Evolutionary conservation across 2,329 filamentous ascomycete species (phyloP).

Genomic region (Drechslerella dactyloides): DNA sequence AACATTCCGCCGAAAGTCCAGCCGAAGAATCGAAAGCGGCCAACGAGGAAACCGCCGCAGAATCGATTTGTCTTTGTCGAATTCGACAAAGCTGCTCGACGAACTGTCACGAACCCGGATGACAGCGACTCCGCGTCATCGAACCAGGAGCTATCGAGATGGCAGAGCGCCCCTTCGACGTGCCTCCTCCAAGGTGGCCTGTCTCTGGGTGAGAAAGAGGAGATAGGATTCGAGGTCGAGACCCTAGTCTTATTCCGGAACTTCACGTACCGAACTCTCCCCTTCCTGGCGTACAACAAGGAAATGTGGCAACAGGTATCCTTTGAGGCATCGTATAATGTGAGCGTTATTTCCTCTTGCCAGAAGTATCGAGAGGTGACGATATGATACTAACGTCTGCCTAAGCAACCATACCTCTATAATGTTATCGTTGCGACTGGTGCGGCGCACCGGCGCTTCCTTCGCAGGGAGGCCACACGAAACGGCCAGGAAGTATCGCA

Average conservation of each 20-base stretch:
- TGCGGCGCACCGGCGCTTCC: conserved; percentile 25
- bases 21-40: conserved; percentile 47
- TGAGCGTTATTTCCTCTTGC: conserved; percentile 1
- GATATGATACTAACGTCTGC: not conserved
- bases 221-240: conserved; percentile 28
- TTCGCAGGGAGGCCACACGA: conserved; percentile 8
- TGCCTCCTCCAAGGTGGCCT: conserved; percentile 35
- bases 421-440: conserved; percentile 28
- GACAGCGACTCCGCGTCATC: conserved; percentile 5
- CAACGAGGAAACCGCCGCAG: conserved; percentile 24
- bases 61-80: conserved; percentile 48
- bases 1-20: conserved; percentile 36
- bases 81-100: conserved; percentile 15
- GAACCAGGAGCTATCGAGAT: conserved; percentile 8
- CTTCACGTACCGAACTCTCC: conserved; percentile 35
- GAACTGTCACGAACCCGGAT: not conserved
- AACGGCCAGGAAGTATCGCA: conserved; percentile 25
- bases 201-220: not conserved
- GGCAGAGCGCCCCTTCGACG: conserved; percentile 44
- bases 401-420: conserved; percentile 27
- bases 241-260: conserved; percentile 32
- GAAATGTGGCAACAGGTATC: conserved; percentile 24
- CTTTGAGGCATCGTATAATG: conserved; percentile 27
- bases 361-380: no score
- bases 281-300: conserved; percentile 18